phyloP scores from a whole-genome alignment of 2,329 filamentous ascomycete genomes.

The Aspergillus pseudoglaucus region DNA sequence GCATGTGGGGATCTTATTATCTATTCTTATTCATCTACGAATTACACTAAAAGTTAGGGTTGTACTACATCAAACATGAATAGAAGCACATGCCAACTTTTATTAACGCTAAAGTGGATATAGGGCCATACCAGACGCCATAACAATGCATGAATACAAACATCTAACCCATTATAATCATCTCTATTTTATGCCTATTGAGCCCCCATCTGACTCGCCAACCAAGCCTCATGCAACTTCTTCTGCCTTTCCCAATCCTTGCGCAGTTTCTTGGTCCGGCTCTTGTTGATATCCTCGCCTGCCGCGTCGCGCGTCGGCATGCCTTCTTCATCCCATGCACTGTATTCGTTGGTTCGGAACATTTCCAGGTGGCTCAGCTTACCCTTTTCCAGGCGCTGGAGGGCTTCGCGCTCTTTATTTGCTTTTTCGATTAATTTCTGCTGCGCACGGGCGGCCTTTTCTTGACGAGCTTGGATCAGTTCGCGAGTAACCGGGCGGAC shows the following conservation, averaged over 20 bases:
- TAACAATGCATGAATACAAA: not conserved
- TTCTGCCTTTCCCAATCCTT: conserved; percentile 91
- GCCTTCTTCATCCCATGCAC: conserved; percentile 76
- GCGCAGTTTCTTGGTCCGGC: conserved; percentile 68
- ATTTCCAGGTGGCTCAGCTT: conserved; percentile 47
- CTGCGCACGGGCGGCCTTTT: conserved; percentile 45
- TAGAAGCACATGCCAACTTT: too few species aligned
- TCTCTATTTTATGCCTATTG: conserved; percentile 4
- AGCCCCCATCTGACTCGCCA: conserved; percentile 11
- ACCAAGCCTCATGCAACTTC: conserved; percentile 46
- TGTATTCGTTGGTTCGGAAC: conserved; percentile 53
- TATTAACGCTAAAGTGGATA: not conserved
- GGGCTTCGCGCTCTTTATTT: conserved; percentile 40
- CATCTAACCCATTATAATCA: not conserved
- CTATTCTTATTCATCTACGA: too few species aligned
- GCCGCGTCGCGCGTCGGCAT: conserved; percentile 70
- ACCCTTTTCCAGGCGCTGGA: conserved; percentile 54
- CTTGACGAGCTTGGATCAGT: conserved; percentile 49
- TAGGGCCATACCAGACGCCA: not conserved
- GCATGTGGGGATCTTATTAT: too few species aligned
- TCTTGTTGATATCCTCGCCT: conserved; percentile 76
- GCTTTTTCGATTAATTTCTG: conserved; percentile 45
- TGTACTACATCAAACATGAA: too few species aligned
- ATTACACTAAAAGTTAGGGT: too few species aligned
- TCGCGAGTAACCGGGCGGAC: conserved; percentile 61